Evolutionary conservation across 1,284 basidiomycete species (phyloP), one percentile per base, ranked within the genome.

Genomic region (Malassezia brasiliensis): DNA sequence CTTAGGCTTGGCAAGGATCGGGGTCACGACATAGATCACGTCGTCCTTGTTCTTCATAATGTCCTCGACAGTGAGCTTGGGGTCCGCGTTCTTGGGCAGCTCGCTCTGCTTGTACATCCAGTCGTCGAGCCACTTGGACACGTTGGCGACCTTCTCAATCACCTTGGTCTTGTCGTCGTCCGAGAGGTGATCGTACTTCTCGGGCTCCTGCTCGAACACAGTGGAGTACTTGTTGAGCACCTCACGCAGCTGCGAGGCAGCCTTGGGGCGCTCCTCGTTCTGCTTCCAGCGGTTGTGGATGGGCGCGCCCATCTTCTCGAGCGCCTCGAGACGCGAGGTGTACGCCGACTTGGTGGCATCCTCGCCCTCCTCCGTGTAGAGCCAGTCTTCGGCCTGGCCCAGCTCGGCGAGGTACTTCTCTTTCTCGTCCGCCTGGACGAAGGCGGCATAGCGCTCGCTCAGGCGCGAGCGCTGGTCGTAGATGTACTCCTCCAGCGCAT

Each of bases 101-200:
- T 74, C 71, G 42, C 60, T 61, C 61, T 72, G 69, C 64, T 72
- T 72, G 65, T 64, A 65, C 47, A 74, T 61, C 14, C 56, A 64
- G 60, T 72, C 67, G 44, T 68, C 67, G 49, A 74, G 63, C 71
- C 71, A 74, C 52, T 72, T 67, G 40, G 64, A 67, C 2, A 63
- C 64, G 37, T 60, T 72, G 30, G 71, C 71, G 38, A 67, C 68
- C 59, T 69, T 69, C 50, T 74, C 71, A 20, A 74, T 65, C 22
- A 74, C 71, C 55, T 69, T 74, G 28, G 65, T 68, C 64, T 74
- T 74, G 60, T 74, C 71, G 32, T 64, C 67, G n/a, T 74, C 69
- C 17, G 61, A 59, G 32, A 74, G 64, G 62, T 74, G 71, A 44
- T 58, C 56, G 67, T 71, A 74, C 58, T 65, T 64, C 46, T 67